These are phyloP conservation scores for Eucalyptus tenuipes DNA, from an alignment of 345 rosid genomes.

Conservation along the genomic window DNA sequence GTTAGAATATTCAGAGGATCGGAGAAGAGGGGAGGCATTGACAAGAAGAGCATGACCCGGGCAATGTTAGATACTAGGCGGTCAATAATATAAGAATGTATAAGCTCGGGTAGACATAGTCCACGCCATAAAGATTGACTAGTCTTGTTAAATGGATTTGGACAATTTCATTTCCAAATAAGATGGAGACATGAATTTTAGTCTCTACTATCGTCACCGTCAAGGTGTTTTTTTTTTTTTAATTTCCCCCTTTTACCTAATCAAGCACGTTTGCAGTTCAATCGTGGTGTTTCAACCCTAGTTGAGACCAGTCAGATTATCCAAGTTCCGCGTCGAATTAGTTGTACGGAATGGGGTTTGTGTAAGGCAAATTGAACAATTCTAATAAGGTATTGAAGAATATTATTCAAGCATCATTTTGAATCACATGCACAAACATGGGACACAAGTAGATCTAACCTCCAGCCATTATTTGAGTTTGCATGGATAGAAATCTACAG, in stretches of 20 bases:
- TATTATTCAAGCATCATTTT: too few relatives aligned
- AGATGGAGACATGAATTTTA: background rate
- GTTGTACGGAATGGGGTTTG: background rate
- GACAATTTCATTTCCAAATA: background rate
- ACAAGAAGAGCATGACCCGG: background rate
- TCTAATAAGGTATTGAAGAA: too few relatives aligned
- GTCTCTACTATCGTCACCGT: background rate
- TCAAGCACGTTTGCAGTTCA: background rate
- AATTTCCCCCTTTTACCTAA: background rate
- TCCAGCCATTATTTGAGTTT: too few relatives aligned
- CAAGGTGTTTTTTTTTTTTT: background rate
- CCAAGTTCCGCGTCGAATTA: background rate
- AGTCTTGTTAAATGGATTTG: background rate
- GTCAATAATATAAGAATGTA: background rate
- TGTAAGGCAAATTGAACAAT: too few relatives aligned
- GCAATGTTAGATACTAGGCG: background rate
- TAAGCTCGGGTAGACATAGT: background rate
- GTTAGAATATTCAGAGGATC: background rate
- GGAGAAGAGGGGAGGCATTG: background rate
- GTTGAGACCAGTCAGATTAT: background rate
- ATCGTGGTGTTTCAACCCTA: background rate
- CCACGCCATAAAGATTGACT: background rate
- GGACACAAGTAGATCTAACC: too few relatives aligned
- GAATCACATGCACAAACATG: too few relatives aligned
- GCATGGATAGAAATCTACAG: fast-evolving